phyloP scores from a whole-genome alignment of 352 stramenopile genomes.

The Globisporangium echinulatum region DNA sequence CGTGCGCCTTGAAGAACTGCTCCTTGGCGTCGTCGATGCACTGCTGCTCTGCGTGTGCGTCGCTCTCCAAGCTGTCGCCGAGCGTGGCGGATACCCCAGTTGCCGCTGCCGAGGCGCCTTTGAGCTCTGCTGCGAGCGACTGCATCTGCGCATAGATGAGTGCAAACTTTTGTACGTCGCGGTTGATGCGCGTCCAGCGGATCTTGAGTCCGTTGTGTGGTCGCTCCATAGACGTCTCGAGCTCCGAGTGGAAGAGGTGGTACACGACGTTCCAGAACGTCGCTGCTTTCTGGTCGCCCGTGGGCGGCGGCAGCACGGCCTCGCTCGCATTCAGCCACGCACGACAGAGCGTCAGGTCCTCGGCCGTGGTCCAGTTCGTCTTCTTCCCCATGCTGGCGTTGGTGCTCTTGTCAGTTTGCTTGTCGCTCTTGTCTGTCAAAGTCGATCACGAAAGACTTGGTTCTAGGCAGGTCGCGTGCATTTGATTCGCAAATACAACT shows the following conservation, averaged over 20 bases:
- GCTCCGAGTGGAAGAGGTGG: constrained; percentile 61
- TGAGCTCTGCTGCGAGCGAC: constrained; percentile 3
- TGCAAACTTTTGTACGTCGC: constrained; percentile 70
- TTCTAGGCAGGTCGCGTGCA: not conserved
- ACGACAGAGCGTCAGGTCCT: constrained; percentile 65
- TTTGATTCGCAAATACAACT: not conserved
- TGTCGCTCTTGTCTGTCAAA: not conserved
- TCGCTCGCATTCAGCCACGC: constrained; percentile 63
- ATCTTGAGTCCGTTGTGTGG: constrained; percentile 73
- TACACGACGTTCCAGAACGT: constrained; percentile 66
- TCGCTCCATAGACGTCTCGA: constrained; percentile 49
- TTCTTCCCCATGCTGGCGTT: constrained; percentile 67
- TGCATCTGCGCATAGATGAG: constrained; percentile 38
- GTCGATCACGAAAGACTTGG: not conserved
- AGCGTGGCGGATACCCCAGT: not conserved
- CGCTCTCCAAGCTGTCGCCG: constrained; percentile 5
- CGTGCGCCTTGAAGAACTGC: constrained; percentile 39
- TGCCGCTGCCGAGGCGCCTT: not conserved
- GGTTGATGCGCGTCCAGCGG: constrained; percentile 76
- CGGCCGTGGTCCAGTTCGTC: constrained; percentile 58
- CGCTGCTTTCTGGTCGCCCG: constrained; percentile 35
- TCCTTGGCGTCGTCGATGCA: constrained; percentile 50
- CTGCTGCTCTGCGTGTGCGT: constrained; percentile 30
- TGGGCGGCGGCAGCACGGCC: constrained; percentile 22
- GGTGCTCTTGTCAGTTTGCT: not conserved